Evolutionary conservation across 148 eudicot genomes (phyloP).

Genomic region (Rhododendron vialii): DNA sequence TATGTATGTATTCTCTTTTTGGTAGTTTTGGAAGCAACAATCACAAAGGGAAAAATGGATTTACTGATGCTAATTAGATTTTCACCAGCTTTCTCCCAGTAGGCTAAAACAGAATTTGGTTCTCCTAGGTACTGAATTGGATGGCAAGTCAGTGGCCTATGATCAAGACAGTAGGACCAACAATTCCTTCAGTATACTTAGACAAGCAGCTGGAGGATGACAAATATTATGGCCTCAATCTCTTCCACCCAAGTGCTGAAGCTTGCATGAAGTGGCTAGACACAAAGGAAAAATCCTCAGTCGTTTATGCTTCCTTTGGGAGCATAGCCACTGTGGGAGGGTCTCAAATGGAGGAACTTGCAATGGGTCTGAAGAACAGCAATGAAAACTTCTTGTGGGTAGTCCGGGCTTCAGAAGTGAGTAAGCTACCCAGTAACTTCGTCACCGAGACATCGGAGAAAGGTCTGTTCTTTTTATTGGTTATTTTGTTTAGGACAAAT

Average conservation of each 20-base stretch:
- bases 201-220: slow-evolving; percentile 43
- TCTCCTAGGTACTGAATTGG: slow-evolving; percentile 37
- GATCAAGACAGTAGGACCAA: slow-evolving; percentile 49
- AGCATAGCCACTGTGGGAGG: slow-evolving; percentile 33
- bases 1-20: neutral
- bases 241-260: slow-evolving; percentile 26
- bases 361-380: slow-evolving; percentile 22
- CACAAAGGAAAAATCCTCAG: slow-evolving; percentile 29
- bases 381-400: slow-evolving; percentile 46
- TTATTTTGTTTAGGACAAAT: too few species aligned
- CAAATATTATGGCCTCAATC: slow-evolving; percentile 40
- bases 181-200: slow-evolving; percentile 41
- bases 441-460: neutral
- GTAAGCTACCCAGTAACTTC: neutral
- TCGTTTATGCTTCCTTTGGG: slow-evolving; percentile 54
- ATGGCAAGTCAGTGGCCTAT: slow-evolving; percentile 29
- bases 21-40: neutral
- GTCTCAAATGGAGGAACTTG: slow-evolving; percentile 49
- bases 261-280: slow-evolving; percentile 47
- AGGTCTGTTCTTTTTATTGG: neutral
- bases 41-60: neutral
- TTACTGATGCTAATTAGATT: too few species aligned
- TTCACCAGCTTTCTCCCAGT: neutral
- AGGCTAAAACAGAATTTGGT: neutral
- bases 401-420: slow-evolving; percentile 39